A percentile compares a stretch with the other conserved stretches of the same genome.
phyloP scores from a whole-genome alignment of 2,329 filamentous ascomycete genomes.

The Lasiodiplodia sp. region DNA sequence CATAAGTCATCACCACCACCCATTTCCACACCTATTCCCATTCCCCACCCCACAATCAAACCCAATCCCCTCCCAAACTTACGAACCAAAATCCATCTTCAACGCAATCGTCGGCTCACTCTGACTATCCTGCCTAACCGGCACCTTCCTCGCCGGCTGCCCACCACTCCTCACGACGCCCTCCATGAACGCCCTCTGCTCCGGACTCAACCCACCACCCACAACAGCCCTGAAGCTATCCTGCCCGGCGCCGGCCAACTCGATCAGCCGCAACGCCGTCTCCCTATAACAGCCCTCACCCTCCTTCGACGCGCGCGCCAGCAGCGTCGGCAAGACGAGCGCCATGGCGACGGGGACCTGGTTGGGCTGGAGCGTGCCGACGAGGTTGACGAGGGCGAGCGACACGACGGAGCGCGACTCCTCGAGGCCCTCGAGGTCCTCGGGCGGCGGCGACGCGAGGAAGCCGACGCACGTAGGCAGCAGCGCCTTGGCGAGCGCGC shows the following conservation, averaged over 20 bases:
- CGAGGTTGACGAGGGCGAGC: slow-evolving; percentile 78
- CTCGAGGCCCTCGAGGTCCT: slow-evolving; percentile 78
- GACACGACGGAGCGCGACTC: slow-evolving; percentile 74
- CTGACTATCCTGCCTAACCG: slow-evolving; percentile 60
- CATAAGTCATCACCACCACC: too few species aligned
- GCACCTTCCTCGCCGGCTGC: slow-evolving; percentile 47
- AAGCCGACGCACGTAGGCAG: slow-evolving; percentile 80
- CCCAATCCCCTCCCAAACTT: background rate
- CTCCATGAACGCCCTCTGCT: slow-evolving; percentile 80
- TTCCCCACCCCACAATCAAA: background rate
- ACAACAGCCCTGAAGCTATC: slow-evolving; percentile 77
- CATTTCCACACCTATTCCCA: background rate
- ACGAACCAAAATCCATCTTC: slow-evolving; percentile 80
- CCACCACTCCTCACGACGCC: slow-evolving; percentile 71
- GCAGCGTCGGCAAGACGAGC: slow-evolving; percentile 77
- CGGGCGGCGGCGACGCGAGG: slow-evolving; percentile 61
- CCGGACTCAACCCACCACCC: slow-evolving; percentile 67
- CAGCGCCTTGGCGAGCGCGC: slow-evolving; percentile 75
- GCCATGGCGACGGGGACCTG: slow-evolving; percentile 70
- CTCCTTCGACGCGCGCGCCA: slow-evolving; percentile 74
- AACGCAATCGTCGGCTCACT: slow-evolving; percentile 82
- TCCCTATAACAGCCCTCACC: slow-evolving; percentile 68
- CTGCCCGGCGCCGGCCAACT: slow-evolving; percentile 80
- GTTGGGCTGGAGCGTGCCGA: slow-evolving; percentile 52
- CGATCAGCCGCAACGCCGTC: slow-evolving; percentile 77